These are phyloP conservation scores for Metschnikowia bowlesiae DNA, from an alignment of 805 yeast genomes.

Conservation along the genomic window DNA sequence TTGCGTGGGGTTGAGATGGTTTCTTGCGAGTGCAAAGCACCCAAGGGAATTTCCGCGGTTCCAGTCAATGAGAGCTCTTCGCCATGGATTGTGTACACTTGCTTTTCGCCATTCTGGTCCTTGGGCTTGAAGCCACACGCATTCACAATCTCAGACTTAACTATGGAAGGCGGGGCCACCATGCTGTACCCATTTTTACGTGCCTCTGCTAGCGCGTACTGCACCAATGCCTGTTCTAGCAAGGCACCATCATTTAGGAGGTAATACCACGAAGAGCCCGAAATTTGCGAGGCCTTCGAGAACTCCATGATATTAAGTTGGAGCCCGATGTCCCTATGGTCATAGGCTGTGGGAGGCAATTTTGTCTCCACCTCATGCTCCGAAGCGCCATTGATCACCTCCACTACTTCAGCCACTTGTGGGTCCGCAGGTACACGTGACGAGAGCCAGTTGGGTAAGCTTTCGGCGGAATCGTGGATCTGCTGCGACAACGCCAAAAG, in stretches of 20 bases:
- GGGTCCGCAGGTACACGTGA: conserved; percentile 40
- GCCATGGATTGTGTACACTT: conserved; percentile 62
- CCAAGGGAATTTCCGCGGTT: conserved; percentile 93
- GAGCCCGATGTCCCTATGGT: conserved; percentile 72
- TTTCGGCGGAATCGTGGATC: conserved; percentile 39
- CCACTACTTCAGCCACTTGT: conserved; percentile 41
- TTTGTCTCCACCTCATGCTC: conserved; percentile 19
- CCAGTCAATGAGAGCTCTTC: conserved; percentile 72
- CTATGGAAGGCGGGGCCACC: conserved; percentile 83
- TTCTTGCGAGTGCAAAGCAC: conserved; percentile 64
- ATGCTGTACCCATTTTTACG: conserved; percentile 60
- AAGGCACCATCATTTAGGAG: conserved; percentile 79
- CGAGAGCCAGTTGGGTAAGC: conserved; percentile 62
- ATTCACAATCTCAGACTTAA: conserved; percentile 64
- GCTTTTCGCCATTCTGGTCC: conserved; percentile 81
- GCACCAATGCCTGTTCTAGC: conserved; percentile 84
- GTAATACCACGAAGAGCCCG: conserved; percentile 89
- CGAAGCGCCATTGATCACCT: conserved; percentile 48
- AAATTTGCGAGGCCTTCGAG: conserved; percentile 61
- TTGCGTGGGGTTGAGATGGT: conserved; percentile 48
- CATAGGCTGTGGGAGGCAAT: conserved; percentile 26
- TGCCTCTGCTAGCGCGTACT: conserved; percentile 69
- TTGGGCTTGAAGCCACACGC: conserved; percentile 97
- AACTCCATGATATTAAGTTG: conserved; percentile 67
- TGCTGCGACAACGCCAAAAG: conserved; percentile 28